Conservation (phyloP, 2,329 filamentous ascomycete species). For the Apiospora rasikravindrae region DNA sequence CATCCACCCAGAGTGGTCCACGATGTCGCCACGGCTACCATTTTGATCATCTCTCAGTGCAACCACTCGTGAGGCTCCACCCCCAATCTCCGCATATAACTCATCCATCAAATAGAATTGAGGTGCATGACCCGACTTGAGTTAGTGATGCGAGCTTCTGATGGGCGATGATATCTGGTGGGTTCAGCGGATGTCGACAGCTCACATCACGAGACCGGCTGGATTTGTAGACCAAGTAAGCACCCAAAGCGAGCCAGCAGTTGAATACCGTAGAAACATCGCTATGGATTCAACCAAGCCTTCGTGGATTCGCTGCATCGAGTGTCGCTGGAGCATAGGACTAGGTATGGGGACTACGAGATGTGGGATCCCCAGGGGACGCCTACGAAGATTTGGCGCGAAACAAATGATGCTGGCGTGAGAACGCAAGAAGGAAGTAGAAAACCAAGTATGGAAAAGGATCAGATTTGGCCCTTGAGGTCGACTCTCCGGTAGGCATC, state of each 20-base stretch:
- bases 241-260: not conserved
- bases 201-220: not conserved
- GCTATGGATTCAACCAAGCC: not conserved
- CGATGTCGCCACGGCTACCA: not conserved
- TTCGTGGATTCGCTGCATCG: conserved; percentile 3
- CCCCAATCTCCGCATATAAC: not conserved
- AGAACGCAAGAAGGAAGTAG: conserved; percentile 9
- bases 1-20: not conserved
- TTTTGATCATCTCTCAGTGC: not conserved
- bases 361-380: not conserved
- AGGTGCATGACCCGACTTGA: not conserved
- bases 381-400: conserved; percentile 3
- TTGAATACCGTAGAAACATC: not conserved
- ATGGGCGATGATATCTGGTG: not conserved
- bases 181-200: not conserved
- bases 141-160: not conserved
- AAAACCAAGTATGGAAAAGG: conserved; percentile 8
- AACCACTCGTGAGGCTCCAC: not conserved
- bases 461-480: conserved; percentile 95
- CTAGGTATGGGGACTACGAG: conserved; percentile 2
- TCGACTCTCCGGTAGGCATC: conserved; percentile 86
- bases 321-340: not conserved
- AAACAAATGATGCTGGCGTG: conserved; percentile 15
- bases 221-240: not conserved
- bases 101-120: not conserved